A percentile compares a stretch with the other conserved stretches of the same genome.
These are phyloP conservation scores for Arthroderma sp. DNA, from an alignment of 2,329 filamentous ascomycete genomes.

Conservation along the genomic window DNA sequence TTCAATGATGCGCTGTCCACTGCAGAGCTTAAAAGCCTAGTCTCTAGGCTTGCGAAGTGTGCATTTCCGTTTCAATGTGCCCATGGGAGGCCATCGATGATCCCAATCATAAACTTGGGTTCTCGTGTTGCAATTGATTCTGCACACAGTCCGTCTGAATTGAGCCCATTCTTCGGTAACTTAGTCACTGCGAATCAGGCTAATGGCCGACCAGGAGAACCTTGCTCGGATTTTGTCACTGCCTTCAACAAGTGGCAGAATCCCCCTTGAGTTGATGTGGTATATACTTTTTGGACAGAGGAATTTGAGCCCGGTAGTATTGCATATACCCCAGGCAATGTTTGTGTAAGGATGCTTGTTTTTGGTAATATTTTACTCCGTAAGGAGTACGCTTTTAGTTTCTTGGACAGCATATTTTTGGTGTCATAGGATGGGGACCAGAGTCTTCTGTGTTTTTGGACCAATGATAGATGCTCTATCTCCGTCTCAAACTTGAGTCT, in stretches of 20 bases:
- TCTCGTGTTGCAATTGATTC: background rate
- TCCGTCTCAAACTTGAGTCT: background rate
- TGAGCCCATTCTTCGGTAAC: background rate
- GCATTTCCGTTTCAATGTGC: slow-evolving; percentile 41
- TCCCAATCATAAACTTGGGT: slow-evolving; percentile 31
- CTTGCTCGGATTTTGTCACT: slow-evolving; percentile 3
- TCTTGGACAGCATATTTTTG: background rate
- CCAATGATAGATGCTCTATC: background rate
- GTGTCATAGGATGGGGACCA: background rate
- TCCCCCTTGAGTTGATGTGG: background rate
- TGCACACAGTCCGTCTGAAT: background rate
- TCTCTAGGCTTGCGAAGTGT: slow-evolving; percentile 30
- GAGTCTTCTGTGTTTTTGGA: background rate
- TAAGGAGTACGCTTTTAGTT: background rate
- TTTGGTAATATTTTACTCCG: background rate
- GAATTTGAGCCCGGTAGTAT: background rate
- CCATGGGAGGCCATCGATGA: slow-evolving; percentile 39
- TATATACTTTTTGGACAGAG: background rate
- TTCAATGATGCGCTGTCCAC: slow-evolving; percentile 36
- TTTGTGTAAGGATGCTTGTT: background rate
- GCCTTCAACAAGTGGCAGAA: slow-evolving; percentile 5
- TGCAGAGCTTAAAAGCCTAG: slow-evolving; percentile 29
- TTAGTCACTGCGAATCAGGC: background rate
- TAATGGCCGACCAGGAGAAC: background rate
- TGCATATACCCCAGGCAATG: background rate